Base-by-base conservation (phyloP, 2,329 filamentous ascomycete genomes). In the Volutella citrinella region DNA sequence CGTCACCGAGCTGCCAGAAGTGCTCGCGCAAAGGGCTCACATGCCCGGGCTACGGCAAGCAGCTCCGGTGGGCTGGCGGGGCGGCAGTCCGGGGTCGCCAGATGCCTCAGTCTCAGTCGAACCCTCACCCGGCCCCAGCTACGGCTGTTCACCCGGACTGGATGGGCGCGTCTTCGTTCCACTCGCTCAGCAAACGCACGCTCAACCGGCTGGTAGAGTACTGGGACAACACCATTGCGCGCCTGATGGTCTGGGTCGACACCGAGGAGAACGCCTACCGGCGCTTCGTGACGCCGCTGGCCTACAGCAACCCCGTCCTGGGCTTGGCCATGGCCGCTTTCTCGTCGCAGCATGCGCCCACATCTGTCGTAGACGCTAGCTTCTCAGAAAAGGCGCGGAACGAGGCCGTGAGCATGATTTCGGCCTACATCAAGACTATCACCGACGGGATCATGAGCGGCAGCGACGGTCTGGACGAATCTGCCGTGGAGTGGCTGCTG, bases 191-290 rank as follows among this genome's bases (percentile, higher is more conserved):
- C 21, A 40, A 40, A 13, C 28, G 33, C 13, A 31, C 38, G 6
- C 19, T 40, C 9, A 21, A 33, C 5, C 29, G 30, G 5, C 33
- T 57, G 26, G 46, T 57, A 19, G 47, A 55, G 8, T 55, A 58
- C 30, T 58, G 54, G 29, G 50, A 55, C 19, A 50, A 51, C 31
- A 42, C 53, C 30, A 30, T 58, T 17, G 54, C 53, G 4, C 49
- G 52, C 6, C 41, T 56, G 10, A 58, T 58, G 55, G 53, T 58
- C 12, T 58, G 55, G 55, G 39, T 57, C 13, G 55, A 58, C 30
- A 52, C 54, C 9, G 46, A 44, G 5, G 46, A 54, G 13, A 58
- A 58, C 21, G 47, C 48, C 19, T 58, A 58, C 36, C 45, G 54
- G 4, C 48, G 45, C 5, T 43, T 43, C 4, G 45, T 58, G 15